These are phyloP conservation scores for Capsicum pubescens DNA, from an alignment of 257 asterid species.

Conservation along the genomic window DNA sequence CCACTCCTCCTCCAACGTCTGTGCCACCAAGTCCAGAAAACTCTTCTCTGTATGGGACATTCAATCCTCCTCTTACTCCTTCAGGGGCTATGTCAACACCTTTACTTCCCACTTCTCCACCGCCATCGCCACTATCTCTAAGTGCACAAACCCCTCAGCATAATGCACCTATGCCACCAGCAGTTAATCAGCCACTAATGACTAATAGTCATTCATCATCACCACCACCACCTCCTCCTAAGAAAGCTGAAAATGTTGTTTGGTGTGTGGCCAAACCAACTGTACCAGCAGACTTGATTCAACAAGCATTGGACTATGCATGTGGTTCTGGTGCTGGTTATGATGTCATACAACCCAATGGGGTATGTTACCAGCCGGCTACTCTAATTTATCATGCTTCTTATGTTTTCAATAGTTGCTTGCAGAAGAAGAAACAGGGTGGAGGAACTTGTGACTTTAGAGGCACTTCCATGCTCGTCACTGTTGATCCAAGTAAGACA, in stretches of 20 bases:
- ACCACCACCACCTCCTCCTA: conserved; percentile 14
- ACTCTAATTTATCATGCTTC: conserved; percentile 33
- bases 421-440: conserved; percentile 30
- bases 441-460: conserved; percentile 38
- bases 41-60: background rate
- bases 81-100: conserved; percentile 3
- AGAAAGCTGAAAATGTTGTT: conserved; percentile 24
- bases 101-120: conserved; percentile 19
- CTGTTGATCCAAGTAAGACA: conserved; percentile 32
- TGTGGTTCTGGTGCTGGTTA: conserved; percentile 46
- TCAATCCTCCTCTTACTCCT: conserved; percentile 14
- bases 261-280: conserved; percentile 40
- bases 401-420: conserved; percentile 37
- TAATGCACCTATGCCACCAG: conserved; percentile 27
- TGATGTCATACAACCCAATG: conserved; percentile 35
- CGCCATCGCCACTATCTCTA: background rate
- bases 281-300: conserved; percentile 28
- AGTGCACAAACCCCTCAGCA: conserved; percentile 20
- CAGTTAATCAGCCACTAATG: conserved; percentile 4
- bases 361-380: conserved; percentile 35
- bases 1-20: background rate
- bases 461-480: conserved; percentile 29
- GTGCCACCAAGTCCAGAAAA: background rate
- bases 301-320: conserved; percentile 41
- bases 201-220: background rate